Evolutionary conservation across 768 basidiomycete genomes (phyloP).

Genomic region (Myochromella boudieri): DNA sequence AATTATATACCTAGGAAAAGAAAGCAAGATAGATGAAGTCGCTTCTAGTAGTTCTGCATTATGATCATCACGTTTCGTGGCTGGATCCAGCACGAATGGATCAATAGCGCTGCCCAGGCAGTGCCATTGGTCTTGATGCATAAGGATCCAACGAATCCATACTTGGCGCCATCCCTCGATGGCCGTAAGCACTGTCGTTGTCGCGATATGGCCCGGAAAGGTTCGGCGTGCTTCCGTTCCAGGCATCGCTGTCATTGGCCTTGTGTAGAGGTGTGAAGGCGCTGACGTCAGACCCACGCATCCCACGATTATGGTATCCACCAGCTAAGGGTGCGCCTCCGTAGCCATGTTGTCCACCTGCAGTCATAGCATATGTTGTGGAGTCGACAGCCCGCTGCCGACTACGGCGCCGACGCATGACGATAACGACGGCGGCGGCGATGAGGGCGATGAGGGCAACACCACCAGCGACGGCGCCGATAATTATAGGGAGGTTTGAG

Average conservation of each 20-base stretch:
- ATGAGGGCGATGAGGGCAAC: constrained; percentile 3
- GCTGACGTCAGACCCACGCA: constrained; percentile 57
- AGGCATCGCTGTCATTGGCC: constrained; percentile 51
- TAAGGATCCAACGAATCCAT: constrained; percentile 37
- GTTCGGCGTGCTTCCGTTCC: constrained; percentile 54
- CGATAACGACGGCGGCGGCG: neutral
- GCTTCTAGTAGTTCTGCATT: too few relatives aligned
- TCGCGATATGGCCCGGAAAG: constrained; percentile 39
- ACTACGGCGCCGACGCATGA: constrained; percentile 42
- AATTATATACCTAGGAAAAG: too few relatives aligned
- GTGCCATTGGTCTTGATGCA: constrained; percentile 18
- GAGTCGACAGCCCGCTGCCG: constrained; percentile 1
- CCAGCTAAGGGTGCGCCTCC: constrained; percentile 9
- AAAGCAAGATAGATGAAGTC: too few relatives aligned
- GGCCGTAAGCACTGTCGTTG: constrained; percentile 11
- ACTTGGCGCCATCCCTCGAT: neutral
- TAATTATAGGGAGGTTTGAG: constrained; percentile 1
- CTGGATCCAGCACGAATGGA: neutral
- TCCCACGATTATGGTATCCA: too few relatives aligned
- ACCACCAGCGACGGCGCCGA: constrained; percentile 8
- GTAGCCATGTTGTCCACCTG: constrained; percentile 26
- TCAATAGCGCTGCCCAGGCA: constrained; percentile 6
- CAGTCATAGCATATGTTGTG: constrained; percentile 16
- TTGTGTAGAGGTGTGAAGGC: constrained; percentile 71
- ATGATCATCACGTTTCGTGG: too few relatives aligned